Evolutionary conservation across 2,329 filamentous ascomycete genomes (phyloP), one percentile per base, ranked within the genome.

Genomic region (Hypoxylon sp.): DNA sequence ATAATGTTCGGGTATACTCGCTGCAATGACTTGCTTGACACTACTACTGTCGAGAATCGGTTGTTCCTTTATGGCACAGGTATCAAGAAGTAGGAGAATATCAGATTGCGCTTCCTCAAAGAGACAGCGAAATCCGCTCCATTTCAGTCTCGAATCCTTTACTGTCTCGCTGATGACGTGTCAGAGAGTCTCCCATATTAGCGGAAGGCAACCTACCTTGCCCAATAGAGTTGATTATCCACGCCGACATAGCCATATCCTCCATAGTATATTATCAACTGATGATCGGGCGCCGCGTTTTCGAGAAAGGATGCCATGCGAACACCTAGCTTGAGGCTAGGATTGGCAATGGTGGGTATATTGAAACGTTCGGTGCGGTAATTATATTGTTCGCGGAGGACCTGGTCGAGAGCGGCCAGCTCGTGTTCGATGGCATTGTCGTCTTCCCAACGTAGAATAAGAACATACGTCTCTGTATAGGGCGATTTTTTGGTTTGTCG

Each of bases 221-320:
- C 87, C 89, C 89, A 91, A 77, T 89, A 90, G 26, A 90, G 80
- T 77, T 90, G 87, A 73, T 85, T 85, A 75, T 91, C 87, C 10
- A 82, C 72, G n/a, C 85, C 85, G 42, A 87, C 80, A 73, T 85
- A 90, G 70, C 88, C 87, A 74, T 89, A 82, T 31, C 89, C 89
- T 70, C 86, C 86, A 75, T 91, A 91, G 76, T 90, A 90, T 69
- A 91, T 84, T 67, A 91, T 88, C 69, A 90, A 79, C 22, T 91
- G 82, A 73, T 90, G 87, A 71, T 90, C 86, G 33, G 85, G 82
- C 39, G 82, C 80, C 29, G 87, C 85, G 54, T 86, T 82, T 71
- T 90, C 87, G 50, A 91, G 82, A 69, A 90, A 90, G 1, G 85
- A 84, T 26, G 85, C 83, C 79, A 91, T 85, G 70, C 86, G 85